These are phyloP conservation scores for Noccaea caerulescens DNA, from an alignment of 345 rosid genomes.

Conservation along the genomic window DNA sequence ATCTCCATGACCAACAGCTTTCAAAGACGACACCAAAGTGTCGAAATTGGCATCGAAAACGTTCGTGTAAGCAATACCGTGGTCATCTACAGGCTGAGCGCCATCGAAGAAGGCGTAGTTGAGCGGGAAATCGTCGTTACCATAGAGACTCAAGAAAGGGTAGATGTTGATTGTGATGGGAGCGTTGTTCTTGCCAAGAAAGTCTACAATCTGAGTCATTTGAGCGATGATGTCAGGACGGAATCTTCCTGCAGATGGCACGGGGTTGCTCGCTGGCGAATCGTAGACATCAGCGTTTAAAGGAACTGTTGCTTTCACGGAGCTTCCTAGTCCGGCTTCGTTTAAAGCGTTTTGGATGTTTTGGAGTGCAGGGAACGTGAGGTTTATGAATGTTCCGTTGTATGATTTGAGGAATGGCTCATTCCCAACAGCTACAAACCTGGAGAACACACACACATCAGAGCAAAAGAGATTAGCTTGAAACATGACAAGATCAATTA, in stretches of 20 bases:
- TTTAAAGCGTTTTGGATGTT: constrained; percentile 89
- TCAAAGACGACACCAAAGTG: constrained; percentile 73
- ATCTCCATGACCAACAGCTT: constrained; percentile 65
- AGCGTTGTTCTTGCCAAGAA: constrained; percentile 63
- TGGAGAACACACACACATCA: constrained; percentile 34
- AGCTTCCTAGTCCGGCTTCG: constrained; percentile 70
- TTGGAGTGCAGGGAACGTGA: constrained; percentile 76
- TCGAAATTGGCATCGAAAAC: constrained; percentile 91
- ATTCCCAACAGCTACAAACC: constrained; percentile 66
- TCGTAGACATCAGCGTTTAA: constrained; percentile 79
- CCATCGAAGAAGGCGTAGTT: constrained; percentile 90
- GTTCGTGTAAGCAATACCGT: constrained; percentile 65
- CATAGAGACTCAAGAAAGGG: constrained; percentile 86
- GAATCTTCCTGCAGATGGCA: constrained; percentile 82
- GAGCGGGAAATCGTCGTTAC: constrained; percentile 69
- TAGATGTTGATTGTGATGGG: constrained; percentile 89
- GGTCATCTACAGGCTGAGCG: constrained; percentile 56
- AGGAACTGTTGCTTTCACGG: constrained; percentile 82
- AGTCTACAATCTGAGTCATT: constrained; percentile 77
- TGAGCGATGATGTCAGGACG: constrained; percentile 56
- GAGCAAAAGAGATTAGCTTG: constrained; percentile 10
- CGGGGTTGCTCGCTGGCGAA: constrained; percentile 60
- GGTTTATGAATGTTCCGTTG: constrained; percentile 64
- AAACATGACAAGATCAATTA: neutral
- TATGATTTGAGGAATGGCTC: constrained; percentile 42